Evolutionary conservation across 2,329 filamentous ascomycete genomes (phyloP), one percentile per base, ranked within the genome.

Genomic region (Paraphoma sp.): DNA sequence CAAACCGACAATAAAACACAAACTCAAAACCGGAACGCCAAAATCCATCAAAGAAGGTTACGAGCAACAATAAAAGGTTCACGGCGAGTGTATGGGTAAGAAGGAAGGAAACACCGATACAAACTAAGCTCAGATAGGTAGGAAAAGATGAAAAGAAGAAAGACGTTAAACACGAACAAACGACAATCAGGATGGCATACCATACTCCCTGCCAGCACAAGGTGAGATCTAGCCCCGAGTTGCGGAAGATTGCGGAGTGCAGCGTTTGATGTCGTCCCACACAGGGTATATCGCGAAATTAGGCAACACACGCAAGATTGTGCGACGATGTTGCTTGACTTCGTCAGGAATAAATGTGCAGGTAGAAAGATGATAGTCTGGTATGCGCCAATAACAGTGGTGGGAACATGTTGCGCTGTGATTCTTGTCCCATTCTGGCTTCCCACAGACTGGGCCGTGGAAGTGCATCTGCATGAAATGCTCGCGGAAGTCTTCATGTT

Each of bases 271-370:
- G 17, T 60, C 52, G 1, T 49, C 18, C 56, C 56, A 64, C 2
- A 64, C 54, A 7, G 43, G 33, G 16, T 55, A 46, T 1, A 0
- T 0, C 2, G 6, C 3, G 33, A 63, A 63, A 4, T 8, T n/a
- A 10, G 56, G 54, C 51, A 41, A 59, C 8, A 65, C 38, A 9
- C 55, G 59, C 12, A 63, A 17, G 12, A 65, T 43, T 4, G 51
- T 50, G 38, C 55, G 53, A n/a, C 54, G 55, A 28, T 63, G 54
- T 29, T 53, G 33, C 31, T 50, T 57, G 6, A 63, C 43, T 23
- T 56, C 58, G 4, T 54, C 47, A 1, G 51, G 41, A 23, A 50
- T 4, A 1, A 12, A 10, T 14, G 17, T 44, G 12, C 43, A 48
- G 2, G 8, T 33, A 14, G 1, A 6, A 11, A 43, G 12, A n/a